These are phyloP conservation scores for Penicillium lividum DNA, from an alignment of 495 filamentous ascomycete species.

Conservation along the genomic window DNA sequence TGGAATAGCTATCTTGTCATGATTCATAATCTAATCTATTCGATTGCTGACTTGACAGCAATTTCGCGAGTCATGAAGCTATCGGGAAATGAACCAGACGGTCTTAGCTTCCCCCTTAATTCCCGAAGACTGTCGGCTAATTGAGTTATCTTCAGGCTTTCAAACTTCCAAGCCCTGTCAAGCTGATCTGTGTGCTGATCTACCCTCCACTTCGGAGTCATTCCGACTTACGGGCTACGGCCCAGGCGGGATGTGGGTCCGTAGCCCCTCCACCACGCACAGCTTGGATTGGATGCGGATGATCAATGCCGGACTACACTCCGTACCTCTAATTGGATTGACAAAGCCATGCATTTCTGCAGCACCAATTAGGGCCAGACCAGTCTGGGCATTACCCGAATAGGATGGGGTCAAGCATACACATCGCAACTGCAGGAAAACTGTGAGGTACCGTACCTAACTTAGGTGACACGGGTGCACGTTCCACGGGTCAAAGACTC, in stretches of 20 bases:
- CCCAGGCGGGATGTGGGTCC: constrained; percentile 29
- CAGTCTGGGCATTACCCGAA: constrained; percentile 7
- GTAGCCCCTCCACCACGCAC: constrained; percentile 16
- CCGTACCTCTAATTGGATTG: constrained; percentile 12
- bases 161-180: constrained; percentile 1
- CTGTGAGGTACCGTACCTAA: constrained; percentile 21
- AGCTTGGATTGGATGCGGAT: constrained; percentile 17
- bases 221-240: constrained; percentile 25
- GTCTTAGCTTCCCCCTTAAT: background rate
- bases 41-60: background rate
- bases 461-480: constrained; percentile 2
- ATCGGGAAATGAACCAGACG: background rate
- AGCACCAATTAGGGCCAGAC: constrained; percentile 4
- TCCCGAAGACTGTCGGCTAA: background rate
- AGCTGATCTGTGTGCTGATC: constrained; percentile 24
- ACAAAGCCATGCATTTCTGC: constrained; percentile 12
- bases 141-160: background rate
- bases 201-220: constrained; percentile 13
- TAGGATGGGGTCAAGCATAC: constrained; percentile 5
- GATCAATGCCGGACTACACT: constrained; percentile 16
- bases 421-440: constrained; percentile 9
- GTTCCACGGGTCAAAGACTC: constrained; percentile 4
- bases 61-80: background rate
- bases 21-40: background rate
- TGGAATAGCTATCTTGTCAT: background rate